Evolutionary conservation across 2,329 filamentous ascomycete species (phyloP).

Genomic region (Aspergillus terreus): DNA sequence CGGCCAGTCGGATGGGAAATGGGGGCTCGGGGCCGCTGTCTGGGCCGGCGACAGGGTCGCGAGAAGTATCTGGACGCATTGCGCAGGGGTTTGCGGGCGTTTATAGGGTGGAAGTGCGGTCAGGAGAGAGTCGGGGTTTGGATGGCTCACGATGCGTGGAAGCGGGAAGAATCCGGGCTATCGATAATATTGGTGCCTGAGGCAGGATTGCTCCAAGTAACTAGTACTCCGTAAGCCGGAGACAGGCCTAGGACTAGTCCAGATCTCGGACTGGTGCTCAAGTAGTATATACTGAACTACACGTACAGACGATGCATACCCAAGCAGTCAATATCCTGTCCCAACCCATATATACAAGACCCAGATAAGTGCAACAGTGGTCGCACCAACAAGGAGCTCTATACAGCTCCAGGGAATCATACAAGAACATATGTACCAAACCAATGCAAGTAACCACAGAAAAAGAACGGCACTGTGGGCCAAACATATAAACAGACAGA

Average conservation of each 20-base stretch:
- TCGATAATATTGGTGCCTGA: not conserved
- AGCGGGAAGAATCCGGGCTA: not conserved
- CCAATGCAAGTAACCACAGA: not conserved
- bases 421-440: not conserved
- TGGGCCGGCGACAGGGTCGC: slow-evolving; percentile 69
- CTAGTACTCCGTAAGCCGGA: too few species aligned
- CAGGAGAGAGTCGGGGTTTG: not conserved
- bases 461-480: not conserved
- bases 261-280: not conserved
- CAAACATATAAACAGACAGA: not conserved
- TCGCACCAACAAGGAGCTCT: not conserved
- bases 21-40: slow-evolving; percentile 70
- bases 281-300: not conserved
- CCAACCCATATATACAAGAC: not conserved
- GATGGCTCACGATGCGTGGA: not conserved
- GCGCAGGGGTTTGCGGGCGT: not conserved
- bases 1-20: slow-evolving; percentile 79
- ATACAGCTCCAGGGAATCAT: slow-evolving; percentile 1
- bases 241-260: not conserved
- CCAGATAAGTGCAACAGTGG: not conserved
- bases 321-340: not conserved
- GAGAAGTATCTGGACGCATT: slow-evolving; percentile 52
- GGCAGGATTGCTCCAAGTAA: not conserved
- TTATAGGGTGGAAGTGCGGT: not conserved
- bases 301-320: not conserved